Percentiles rank a stretch among this genome's conserved stretches.
phyloP scores from a whole-genome alignment of 75 land plant species.

The Cunninghamia lanceolata region DNA sequence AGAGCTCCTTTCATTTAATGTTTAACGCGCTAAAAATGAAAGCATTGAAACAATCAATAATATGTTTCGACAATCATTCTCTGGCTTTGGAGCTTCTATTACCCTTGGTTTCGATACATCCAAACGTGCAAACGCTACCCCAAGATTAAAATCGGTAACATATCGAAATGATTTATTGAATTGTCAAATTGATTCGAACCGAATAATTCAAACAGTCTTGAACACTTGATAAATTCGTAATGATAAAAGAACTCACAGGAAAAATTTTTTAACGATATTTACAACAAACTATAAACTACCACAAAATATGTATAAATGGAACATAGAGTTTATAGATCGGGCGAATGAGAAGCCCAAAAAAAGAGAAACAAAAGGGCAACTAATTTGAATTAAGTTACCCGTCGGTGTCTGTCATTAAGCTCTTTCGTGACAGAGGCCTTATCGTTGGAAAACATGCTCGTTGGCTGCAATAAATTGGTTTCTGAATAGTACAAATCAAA shows the following conservation, averaged over 20 bases:
- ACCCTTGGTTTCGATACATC: background rate
- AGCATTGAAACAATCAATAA: background rate
- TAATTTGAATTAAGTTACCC: background rate
- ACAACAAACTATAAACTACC: too few relatives aligned
- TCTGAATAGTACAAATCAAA: background rate
- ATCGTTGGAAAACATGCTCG: conserved; percentile 34
- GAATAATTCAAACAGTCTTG: background rate
- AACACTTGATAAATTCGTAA: background rate
- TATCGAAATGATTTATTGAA: background rate
- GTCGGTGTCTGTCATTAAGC: conserved; percentile 64
- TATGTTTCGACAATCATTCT: background rate
- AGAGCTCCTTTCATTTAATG: background rate
- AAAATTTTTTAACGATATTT: too few relatives aligned
- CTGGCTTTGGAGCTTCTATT: background rate
- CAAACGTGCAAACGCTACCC: background rate
- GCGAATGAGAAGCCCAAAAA: background rate
- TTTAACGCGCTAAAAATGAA: background rate
- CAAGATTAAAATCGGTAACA: background rate
- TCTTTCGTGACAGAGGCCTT: conserved; percentile 77
- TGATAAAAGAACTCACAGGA: background rate
- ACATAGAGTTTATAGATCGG: background rate
- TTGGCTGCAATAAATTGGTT: background rate
- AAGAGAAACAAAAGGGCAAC: background rate
- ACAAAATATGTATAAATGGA: background rate
- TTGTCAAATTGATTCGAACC: background rate